Evolutionary conservation across 75 land plant species (phyloP).

Genomic region (Cupressus sempervirens): DNA sequence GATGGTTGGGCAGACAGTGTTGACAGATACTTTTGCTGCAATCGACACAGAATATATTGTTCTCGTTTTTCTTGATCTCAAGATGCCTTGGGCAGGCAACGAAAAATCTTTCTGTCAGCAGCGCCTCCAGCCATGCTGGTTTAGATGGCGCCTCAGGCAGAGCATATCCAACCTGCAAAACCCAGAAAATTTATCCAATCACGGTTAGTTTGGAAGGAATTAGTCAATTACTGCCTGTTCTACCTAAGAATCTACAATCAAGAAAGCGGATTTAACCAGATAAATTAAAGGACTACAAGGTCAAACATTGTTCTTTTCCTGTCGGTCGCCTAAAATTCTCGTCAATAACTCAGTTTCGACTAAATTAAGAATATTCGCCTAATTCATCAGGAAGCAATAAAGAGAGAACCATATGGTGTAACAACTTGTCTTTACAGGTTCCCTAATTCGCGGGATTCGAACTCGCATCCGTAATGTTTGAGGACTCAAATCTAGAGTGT

Average conservation of each 20-base stretch:
- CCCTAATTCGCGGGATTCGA: not conserved
- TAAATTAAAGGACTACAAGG: not conserved
- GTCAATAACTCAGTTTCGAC: not conserved
- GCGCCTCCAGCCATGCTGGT: slow-evolving; percentile 34
- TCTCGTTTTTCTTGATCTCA: slow-evolving; percentile 22
- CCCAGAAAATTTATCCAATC: not conserved
- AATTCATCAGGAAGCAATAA: not conserved
- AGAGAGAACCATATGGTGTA: not conserved
- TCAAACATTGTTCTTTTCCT: slow-evolving; percentile 5
- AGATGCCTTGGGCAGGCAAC: slow-evolving; percentile 14
- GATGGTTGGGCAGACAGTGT: slow-evolving; percentile 24
- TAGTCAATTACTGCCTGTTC: not conserved
- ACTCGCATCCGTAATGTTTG: not conserved
- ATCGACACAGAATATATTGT: slow-evolving; percentile 24
- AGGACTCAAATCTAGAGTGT: not conserved
- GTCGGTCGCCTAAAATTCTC: not conserved
- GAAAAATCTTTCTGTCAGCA: slow-evolving; percentile 24
- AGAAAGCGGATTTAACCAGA: not conserved
- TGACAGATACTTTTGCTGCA: slow-evolving; percentile 24
- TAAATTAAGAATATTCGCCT: not conserved
- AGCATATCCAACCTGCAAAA: slow-evolving; percentile 9
- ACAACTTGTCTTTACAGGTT: not conserved
- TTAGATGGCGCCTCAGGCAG: not conserved
- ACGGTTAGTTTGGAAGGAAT: not conserved
- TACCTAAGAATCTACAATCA: not conserved